Conservation (phyloP, 2,329 filamentous ascomycete species). For the Aspergillus candidus region DNA sequence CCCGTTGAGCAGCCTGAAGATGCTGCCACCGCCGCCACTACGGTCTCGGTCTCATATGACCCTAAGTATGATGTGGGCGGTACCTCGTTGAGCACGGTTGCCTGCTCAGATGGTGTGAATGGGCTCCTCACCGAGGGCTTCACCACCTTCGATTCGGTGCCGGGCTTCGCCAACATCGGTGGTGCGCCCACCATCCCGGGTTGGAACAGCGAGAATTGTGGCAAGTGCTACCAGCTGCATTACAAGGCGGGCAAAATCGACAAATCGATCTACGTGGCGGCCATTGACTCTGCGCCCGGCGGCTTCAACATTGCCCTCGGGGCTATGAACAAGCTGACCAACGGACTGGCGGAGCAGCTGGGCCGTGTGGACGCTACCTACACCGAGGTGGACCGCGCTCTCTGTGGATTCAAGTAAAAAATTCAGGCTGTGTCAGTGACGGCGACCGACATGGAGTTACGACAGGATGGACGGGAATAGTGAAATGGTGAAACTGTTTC, state of each 20-base stretch:
- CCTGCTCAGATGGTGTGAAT: constrained; percentile 34
- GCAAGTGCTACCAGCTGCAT: constrained; percentile 47
- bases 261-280: constrained; percentile 44
- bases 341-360: constrained; percentile 37
- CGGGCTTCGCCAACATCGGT: constrained; percentile 46
- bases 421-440: background rate
- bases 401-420: constrained; percentile 6
- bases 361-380: constrained; percentile 38
- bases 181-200: constrained; percentile 43
- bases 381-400: constrained; percentile 14
- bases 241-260: constrained; percentile 37
- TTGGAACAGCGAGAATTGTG: constrained; percentile 46
- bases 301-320: constrained; percentile 47
- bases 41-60: constrained; percentile 61
- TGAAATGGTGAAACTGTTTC: background rate
- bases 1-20: constrained; percentile 12
- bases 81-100: constrained; percentile 51
- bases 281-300: constrained; percentile 40
- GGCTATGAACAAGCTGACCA: constrained; percentile 47
- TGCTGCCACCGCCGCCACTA: constrained; percentile 8
- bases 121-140: constrained; percentile 30
- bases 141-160: constrained; percentile 39
- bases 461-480: background rate
- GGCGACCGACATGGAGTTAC: no score
- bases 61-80: constrained; percentile 58